Evolutionary conservation across 2,329 filamentous ascomycete species (phyloP).

Genomic region (Alternaria incomplexa): DNA sequence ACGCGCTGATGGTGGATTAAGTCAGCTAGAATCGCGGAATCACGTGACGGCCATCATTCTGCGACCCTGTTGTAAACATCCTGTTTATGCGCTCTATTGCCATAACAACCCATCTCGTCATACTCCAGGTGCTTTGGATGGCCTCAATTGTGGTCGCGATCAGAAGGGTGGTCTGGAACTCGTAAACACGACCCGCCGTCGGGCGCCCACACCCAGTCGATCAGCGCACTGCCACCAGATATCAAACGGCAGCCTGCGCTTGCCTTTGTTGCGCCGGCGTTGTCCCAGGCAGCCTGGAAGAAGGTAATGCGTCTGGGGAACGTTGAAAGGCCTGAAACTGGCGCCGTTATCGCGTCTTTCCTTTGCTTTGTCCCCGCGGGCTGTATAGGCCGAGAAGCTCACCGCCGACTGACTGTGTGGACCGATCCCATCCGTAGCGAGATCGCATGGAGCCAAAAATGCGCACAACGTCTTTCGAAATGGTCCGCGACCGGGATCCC

Average conservation of each 20-base stretch:
- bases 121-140: constrained; percentile 16
- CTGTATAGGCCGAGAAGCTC: constrained; percentile 34
- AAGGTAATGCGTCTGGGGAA: constrained; percentile 12
- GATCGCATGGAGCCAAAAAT: constrained; percentile 24
- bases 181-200: constrained; percentile 21
- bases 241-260: constrained; percentile 34
- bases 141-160: constrained; percentile 23
- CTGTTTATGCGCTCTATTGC: constrained; percentile 20
- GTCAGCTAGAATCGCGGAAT: constrained; percentile 8
- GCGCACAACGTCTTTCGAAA: constrained; percentile 22
- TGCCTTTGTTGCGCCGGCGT: constrained; percentile 11
- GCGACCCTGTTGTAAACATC: constrained; percentile 18
- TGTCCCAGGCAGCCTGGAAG: constrained; percentile 20
- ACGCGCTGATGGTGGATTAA: constrained; percentile 4
- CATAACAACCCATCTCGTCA: constrained; percentile 18
- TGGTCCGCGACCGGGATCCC: constrained; percentile 27
- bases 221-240: constrained; percentile 30
- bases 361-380: constrained; percentile 37
- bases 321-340: constrained; percentile 8
- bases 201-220: constrained; percentile 37
- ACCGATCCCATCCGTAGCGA: constrained; percentile 36
- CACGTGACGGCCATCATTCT: constrained; percentile 16
- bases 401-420: constrained; percentile 40
- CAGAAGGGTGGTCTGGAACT: constrained; percentile 20
- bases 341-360: constrained; percentile 21